Evolutionary conservation across 257 asterid genomes (phyloP).

Genomic region (Nicotiana attenuata): DNA sequence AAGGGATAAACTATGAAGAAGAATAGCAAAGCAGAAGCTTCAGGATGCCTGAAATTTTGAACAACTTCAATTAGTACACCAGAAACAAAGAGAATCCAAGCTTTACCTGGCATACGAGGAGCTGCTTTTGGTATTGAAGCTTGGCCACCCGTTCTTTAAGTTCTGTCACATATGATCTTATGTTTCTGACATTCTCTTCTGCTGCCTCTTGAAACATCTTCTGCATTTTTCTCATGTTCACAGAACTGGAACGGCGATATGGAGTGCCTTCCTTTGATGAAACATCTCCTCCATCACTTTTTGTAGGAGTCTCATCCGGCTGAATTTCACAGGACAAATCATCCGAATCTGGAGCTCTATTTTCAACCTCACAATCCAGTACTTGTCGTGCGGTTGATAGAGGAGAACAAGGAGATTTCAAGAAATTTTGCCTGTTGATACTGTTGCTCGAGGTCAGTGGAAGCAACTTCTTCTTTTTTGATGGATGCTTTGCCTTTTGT

Average conservation of each 20-base stretch:
- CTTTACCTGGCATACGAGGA: slow-evolving; percentile 91
- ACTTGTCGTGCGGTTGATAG: slow-evolving; percentile 65
- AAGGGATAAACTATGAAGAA: not conserved
- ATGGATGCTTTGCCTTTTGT: slow-evolving; percentile 50
- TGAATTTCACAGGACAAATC: slow-evolving; percentile 53
- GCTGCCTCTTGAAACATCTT: slow-evolving; percentile 97
- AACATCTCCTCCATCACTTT: slow-evolving; percentile 70
- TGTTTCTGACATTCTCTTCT: slow-evolving; percentile 96
- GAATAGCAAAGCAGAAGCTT: not conserved
- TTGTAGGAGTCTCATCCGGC: slow-evolving; percentile 69
- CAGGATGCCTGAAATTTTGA: not conserved
- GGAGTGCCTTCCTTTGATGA: slow-evolving; percentile 92
- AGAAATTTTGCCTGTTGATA: slow-evolving; percentile 56
- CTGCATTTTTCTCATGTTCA: slow-evolving; percentile 94
- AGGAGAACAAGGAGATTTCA: slow-evolving; percentile 90
- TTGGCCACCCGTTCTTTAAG: slow-evolving; percentile 98
- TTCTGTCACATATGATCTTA: slow-evolving; percentile 84
- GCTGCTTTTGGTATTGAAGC: slow-evolving; percentile 94
- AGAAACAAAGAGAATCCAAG: not conserved
- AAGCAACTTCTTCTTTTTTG: slow-evolving; percentile 62
- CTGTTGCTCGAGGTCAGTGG: slow-evolving; percentile 73
- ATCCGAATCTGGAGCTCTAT: slow-evolving; percentile 60
- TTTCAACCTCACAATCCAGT: slow-evolving; percentile 53
- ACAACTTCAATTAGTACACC: not conserved
- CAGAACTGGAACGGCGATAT: slow-evolving; percentile 84